phyloP scores from a whole-genome alignment of 2,329 filamentous ascomycete species.

The Grosmannia serpens region DNA sequence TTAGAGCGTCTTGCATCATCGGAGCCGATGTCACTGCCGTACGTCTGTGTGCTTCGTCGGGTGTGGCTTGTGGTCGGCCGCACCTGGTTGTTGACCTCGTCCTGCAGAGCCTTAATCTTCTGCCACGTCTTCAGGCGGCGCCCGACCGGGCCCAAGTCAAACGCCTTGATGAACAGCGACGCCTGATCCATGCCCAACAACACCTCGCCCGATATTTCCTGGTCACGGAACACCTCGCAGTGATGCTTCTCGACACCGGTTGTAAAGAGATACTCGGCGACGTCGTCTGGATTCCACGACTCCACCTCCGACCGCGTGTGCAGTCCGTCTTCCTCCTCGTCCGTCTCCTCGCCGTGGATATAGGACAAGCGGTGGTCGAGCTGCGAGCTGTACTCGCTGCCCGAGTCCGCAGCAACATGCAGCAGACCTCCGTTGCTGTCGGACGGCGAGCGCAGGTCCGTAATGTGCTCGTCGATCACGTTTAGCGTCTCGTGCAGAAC shows the following conservation, averaged over 20 bases:
- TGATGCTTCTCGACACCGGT: constrained; percentile 78
- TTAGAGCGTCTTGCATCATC: constrained; percentile 37
- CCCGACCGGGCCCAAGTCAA: constrained; percentile 85
- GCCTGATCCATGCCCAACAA: constrained; percentile 90
- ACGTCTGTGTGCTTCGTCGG: constrained; percentile 42
- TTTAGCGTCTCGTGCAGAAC: constrained; percentile 92
- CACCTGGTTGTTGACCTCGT: constrained; percentile 57
- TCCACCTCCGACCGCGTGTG: constrained; percentile 64
- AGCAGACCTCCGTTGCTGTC: constrained; percentile 40
- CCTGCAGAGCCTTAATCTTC: constrained; percentile 84
- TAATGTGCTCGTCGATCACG: constrained; percentile 95
- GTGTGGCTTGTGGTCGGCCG: constrained; percentile 17
- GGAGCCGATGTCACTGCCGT: constrained; percentile 47
- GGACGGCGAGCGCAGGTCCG: constrained; percentile 54
- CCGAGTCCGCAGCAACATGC: constrained; percentile 57
- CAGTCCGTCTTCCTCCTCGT: constrained; percentile 72
- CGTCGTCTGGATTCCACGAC: constrained; percentile 67
- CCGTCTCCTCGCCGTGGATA: constrained; percentile 87
- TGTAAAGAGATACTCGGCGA: constrained; percentile 81
- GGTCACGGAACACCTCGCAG: constrained; percentile 87
- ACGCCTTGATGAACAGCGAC: constrained; percentile 89
- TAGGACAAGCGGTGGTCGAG: constrained; percentile 71
- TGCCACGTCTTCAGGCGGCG: constrained; percentile 89
- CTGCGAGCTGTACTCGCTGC: constrained; percentile 80
- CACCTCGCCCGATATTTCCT: constrained; percentile 92